Percentiles rank a stretch among this genome's conserved stretches.
Evolutionary conservation across 208 protist species (phyloP).

Genomic region (Acanthamoeba lenticulata): DNA sequence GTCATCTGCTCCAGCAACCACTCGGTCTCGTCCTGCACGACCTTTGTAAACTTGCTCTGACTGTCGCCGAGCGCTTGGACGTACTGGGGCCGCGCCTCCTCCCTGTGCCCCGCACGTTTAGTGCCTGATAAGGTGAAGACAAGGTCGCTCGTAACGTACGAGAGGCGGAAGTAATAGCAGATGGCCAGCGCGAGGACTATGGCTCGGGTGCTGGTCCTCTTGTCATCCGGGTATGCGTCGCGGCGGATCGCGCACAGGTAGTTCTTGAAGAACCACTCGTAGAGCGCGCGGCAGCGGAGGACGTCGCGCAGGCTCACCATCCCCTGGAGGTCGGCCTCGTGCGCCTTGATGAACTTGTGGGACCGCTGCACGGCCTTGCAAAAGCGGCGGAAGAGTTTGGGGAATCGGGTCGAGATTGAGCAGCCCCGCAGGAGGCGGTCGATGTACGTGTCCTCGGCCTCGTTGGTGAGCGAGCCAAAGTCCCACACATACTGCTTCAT

Average conservation of each 20-base stretch:
- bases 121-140: too few relatives aligned
- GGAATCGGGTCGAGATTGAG: background rate
- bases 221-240: background rate
- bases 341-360: background rate
- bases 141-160: background rate
- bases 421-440: background rate
- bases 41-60: too few relatives aligned
- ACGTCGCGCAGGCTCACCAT: constrained; percentile 19
- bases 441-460: constrained; percentile 40
- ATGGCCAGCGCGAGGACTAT: constrained; percentile 4
- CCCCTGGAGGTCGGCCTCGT: background rate
- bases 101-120: too few relatives aligned
- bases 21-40: background rate
- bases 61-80: too few relatives aligned
- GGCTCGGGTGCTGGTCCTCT: background rate
- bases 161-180: constrained; percentile 40
- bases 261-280: constrained; percentile 59
- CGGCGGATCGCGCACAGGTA: background rate
- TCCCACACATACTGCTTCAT: constrained; percentile 67
- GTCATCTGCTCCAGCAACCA: background rate
- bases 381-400: background rate
- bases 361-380: background rate
- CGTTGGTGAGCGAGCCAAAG: constrained; percentile 32
- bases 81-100: too few relatives aligned
- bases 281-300: background rate